These are phyloP conservation scores for Iberis amara DNA, from an alignment of 441 rosid species.

Conservation along the genomic window DNA sequence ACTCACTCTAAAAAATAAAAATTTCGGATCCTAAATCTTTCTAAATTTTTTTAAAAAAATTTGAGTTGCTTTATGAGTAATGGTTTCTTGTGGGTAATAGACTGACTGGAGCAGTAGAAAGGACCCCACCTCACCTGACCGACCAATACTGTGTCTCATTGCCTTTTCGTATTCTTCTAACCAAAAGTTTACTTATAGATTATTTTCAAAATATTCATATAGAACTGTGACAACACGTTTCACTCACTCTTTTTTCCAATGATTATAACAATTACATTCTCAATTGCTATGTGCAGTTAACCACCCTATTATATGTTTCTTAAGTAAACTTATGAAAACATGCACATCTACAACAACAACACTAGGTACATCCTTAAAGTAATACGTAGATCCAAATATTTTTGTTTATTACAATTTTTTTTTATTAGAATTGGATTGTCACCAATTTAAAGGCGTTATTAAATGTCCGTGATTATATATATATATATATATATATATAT, in stretches of 20 bases:
- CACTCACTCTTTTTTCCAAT: constrained; percentile 24
- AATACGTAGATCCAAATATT: background rate
- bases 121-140: constrained; percentile 30
- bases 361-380: background rate
- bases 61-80: constrained; percentile 16
- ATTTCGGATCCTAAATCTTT: no score
- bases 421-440: no score
- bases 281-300: constrained; percentile 23
- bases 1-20: no score
- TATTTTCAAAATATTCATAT: constrained; percentile 2
- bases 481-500: no score
- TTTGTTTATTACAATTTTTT: no score
- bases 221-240: constrained; percentile 19
- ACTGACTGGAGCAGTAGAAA: constrained; percentile 31
- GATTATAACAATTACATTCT: constrained; percentile 26
- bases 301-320: constrained; percentile 4
- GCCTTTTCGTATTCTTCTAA: constrained; percentile 32
- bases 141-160: constrained; percentile 27
- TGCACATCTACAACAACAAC: background rate
- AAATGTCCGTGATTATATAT: no score
- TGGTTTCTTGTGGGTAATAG: constrained; percentile 35
- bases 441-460: no score
- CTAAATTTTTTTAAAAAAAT: background rate
- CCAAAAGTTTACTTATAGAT: constrained; percentile 7
- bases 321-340: background rate